Percentiles rank a stretch among this genome's conserved stretches.
Evolutionary conservation across 495 filamentous ascomycete species (phyloP).

Genomic region (Letharia lupina): DNA sequence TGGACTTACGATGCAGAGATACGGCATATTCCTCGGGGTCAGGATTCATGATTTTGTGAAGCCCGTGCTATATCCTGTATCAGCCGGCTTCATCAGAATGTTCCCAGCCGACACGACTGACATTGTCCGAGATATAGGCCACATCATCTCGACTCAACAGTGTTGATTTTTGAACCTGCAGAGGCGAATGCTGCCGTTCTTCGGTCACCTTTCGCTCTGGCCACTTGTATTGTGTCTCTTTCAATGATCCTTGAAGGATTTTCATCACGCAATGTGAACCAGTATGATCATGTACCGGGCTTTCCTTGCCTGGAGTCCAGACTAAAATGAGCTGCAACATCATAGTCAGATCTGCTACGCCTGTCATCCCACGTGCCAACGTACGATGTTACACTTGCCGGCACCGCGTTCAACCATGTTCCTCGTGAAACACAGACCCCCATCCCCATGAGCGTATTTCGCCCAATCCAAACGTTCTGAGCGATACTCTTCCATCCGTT

Average conservation of each 20-base stretch:
- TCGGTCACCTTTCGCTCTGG: constrained; percentile 46
- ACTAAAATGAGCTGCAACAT: constrained; percentile 68
- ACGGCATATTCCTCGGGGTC: constrained; percentile 64
- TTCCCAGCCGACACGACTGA: constrained; percentile 24
- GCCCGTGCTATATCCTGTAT: constrained; percentile 49
- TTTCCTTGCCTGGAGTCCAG: constrained; percentile 85
- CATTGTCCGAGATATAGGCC: constrained; percentile 74
- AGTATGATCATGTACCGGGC: constrained; percentile 81
- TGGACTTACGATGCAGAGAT: constrained; percentile 69
- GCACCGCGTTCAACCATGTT: constrained; percentile 89
- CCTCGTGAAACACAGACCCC: constrained; percentile 62
- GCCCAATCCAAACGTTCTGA: constrained; percentile 63
- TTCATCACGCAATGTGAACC: constrained; percentile 71
- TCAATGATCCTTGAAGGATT: constrained; percentile 62
- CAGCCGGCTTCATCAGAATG: neutral
- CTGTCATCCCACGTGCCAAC: constrained; percentile 21
- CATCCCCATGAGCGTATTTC: constrained; percentile 58
- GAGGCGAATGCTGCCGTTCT: constrained; percentile 42
- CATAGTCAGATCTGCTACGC: neutral
- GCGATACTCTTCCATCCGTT: constrained; percentile 61
- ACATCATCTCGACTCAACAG: constrained; percentile 56
- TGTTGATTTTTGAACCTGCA: constrained; percentile 35
- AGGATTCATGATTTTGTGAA: constrained; percentile 75
- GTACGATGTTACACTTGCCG: constrained; percentile 80
- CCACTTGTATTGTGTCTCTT: constrained; percentile 73